Percentiles rank a stretch among this genome's conserved stretches.
Evolutionary conservation across 2,329 filamentous ascomycete genomes (phyloP).

Genomic region (Coniochaeta prunicola): DNA sequence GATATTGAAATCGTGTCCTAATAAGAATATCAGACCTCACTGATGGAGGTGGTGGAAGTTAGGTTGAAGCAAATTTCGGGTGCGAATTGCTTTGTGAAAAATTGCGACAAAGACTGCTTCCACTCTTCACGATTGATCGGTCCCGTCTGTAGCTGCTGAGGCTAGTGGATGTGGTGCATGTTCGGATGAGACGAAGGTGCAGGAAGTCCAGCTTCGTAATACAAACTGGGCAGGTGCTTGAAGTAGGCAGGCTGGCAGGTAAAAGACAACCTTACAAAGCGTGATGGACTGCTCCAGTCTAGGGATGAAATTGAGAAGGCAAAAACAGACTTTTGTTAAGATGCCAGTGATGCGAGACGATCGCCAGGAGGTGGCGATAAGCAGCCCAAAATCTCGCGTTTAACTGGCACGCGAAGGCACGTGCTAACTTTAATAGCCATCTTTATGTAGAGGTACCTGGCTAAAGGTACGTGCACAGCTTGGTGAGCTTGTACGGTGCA

Average conservation of each 20-base stretch:
- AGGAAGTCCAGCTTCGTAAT: neutral
- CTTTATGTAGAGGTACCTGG: no score
- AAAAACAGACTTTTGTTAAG: neutral
- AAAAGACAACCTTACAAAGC: neutral
- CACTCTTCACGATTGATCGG: neutral
- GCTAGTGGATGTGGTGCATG: neutral
- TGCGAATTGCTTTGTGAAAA: neutral
- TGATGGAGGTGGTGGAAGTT: neutral
- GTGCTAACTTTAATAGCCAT: neutral
- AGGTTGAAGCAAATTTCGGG: neutral
- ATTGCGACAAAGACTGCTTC: neutral
- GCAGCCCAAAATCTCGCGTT: neutral
- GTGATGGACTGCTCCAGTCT: neutral
- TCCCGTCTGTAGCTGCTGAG: neutral
- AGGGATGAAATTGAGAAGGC: slow-evolving; percentile 1
- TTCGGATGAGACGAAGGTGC: neutral
- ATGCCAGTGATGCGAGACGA: neutral
- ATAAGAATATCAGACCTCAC: neutral
- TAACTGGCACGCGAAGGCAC: neutral
- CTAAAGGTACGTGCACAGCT: neutral
- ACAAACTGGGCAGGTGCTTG: neutral
- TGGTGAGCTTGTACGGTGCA: neutral
- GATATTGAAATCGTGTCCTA: neutral
- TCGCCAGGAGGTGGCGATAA: slow-evolving; percentile 1
- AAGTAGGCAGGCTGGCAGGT: neutral